Conservation (phyloP, 495 filamentous ascomycete species). For the Xylaria cubensis region DNA sequence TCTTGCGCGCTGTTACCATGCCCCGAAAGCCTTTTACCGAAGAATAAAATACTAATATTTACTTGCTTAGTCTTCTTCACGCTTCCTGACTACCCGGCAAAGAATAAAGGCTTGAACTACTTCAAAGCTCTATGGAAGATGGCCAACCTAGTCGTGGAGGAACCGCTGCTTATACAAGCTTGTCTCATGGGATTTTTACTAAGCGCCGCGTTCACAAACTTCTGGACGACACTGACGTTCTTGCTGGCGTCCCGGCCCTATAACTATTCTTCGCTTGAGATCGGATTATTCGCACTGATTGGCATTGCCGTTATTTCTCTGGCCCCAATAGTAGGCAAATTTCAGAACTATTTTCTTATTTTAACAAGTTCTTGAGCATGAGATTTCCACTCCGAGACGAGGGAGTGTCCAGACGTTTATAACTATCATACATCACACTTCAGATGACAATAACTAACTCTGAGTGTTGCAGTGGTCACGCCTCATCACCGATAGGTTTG, state of each 20-base stretch:
- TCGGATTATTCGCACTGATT: constrained; percentile 81
- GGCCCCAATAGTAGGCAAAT: constrained; percentile 55
- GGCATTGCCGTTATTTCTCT: constrained; percentile 72
- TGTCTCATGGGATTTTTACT: constrained; percentile 43
- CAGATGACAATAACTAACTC: too few species aligned
- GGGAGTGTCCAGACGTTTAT: too few species aligned
- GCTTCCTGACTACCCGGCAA: constrained; percentile 78
- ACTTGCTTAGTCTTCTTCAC: constrained; percentile 60
- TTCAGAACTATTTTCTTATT: too few species aligned
- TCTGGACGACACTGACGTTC: constrained; percentile 79
- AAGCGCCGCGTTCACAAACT: constrained; percentile 41
- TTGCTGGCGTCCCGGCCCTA: constrained; percentile 73
- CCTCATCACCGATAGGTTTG: constrained; percentile 72
- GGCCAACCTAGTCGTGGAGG: constrained; percentile 57
- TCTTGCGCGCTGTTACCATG: background rate
- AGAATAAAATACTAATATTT: background rate
- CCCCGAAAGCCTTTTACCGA: background rate
- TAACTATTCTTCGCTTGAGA: constrained; percentile 66
- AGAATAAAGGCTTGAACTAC: constrained; percentile 71
- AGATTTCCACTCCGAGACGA: too few species aligned
- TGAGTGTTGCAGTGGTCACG: constrained; percentile 56
- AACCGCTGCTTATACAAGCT: constrained; percentile 70
- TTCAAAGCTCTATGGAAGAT: constrained; percentile 70
- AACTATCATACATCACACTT: too few species aligned
- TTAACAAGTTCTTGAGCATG: too few species aligned